Evolutionary conservation across 1,139 yeast species (phyloP).

Genomic region (Taiozyma onychis): DNA sequence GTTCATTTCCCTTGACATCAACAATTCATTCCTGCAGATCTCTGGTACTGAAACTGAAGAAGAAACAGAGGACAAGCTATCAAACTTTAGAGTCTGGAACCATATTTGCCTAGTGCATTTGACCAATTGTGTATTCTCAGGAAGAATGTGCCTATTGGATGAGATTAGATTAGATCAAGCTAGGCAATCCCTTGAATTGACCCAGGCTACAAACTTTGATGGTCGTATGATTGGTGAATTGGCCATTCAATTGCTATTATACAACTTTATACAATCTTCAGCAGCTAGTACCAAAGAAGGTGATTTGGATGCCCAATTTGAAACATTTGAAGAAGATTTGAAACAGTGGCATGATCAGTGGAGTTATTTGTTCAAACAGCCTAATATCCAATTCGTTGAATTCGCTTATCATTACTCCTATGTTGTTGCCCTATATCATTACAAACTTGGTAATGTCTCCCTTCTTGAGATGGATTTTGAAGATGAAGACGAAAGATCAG

Average conservation of each 20-base stretch:
- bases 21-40: constrained; percentile 9
- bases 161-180: constrained; percentile 59
- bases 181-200: constrained; percentile 52
- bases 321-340: constrained; percentile 33
- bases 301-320: constrained; percentile 23
- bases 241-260: constrained; percentile 54
- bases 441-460: constrained; percentile 21
- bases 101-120: constrained; percentile 68
- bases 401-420: constrained; percentile 65
- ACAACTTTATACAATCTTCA: constrained; percentile 49
- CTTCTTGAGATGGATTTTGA: constrained; percentile 6
- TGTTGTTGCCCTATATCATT: constrained; percentile 41
- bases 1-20: constrained; percentile 21
- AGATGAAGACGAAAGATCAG: constrained; percentile 8
- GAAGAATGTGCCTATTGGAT: constrained; percentile 71
- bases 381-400: constrained; percentile 73
- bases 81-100: constrained; percentile 55
- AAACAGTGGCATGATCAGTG: constrained; percentile 63
- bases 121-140: constrained; percentile 62
- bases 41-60: constrained; percentile 4
- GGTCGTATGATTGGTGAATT: constrained; percentile 82
- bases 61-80: constrained; percentile 13
- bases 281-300: constrained; percentile 9
- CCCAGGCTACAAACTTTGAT: constrained; percentile 72
- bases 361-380: constrained; percentile 67